A percentile compares a stretch with the other conserved stretches of the same genome.
phyloP scores from a whole-genome alignment of 2,329 filamentous ascomycete species.

The Cadophora malorum region DNA sequence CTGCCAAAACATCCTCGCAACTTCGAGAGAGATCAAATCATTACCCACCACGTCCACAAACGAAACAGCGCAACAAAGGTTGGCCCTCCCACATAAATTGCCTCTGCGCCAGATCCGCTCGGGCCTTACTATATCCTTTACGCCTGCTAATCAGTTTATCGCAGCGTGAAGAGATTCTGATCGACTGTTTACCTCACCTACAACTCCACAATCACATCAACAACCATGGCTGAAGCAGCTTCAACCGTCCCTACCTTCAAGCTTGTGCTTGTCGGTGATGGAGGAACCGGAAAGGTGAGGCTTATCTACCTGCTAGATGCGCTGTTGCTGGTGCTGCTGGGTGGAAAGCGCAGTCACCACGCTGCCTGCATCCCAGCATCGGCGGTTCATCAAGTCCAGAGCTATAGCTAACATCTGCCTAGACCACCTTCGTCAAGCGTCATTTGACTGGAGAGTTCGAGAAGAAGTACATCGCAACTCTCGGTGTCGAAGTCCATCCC shows the following conservation, averaged over 20 bases:
- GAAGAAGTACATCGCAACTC: constrained; percentile 99
- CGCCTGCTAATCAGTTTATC: constrained; percentile 40
- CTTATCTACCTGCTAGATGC: constrained; percentile 18
- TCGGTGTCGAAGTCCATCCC: constrained; percentile 99
- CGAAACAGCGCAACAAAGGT: constrained; percentile 40
- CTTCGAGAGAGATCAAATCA: constrained; percentile 41
- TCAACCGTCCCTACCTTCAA: constrained; percentile 84
- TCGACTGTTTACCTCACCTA: constrained; percentile 32
- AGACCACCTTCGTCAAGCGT: constrained; percentile 99
- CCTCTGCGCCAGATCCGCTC: background rate
- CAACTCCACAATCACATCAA: constrained; percentile 35
- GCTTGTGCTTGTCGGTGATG: constrained; percentile 99
- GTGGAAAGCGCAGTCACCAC: constrained; percentile 13
- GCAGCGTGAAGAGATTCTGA: constrained; percentile 32
- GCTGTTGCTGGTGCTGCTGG: constrained; percentile 26
- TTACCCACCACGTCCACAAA: constrained; percentile 44
- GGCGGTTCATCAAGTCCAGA: constrained; percentile 31
- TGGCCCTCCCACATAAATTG: constrained; percentile 26
- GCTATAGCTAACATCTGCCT: constrained; percentile 39
- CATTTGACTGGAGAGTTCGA: constrained; percentile 99
- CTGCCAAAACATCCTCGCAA: constrained; percentile 44
- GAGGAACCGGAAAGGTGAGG: constrained; percentile 97
- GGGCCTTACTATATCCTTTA: background rate
- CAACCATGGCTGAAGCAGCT: constrained; percentile 68
- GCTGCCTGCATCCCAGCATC: constrained; percentile 36